Conservation (phyloP, 2,329 filamentous ascomycete species). For the Rachicladosporium sp. region DNA sequence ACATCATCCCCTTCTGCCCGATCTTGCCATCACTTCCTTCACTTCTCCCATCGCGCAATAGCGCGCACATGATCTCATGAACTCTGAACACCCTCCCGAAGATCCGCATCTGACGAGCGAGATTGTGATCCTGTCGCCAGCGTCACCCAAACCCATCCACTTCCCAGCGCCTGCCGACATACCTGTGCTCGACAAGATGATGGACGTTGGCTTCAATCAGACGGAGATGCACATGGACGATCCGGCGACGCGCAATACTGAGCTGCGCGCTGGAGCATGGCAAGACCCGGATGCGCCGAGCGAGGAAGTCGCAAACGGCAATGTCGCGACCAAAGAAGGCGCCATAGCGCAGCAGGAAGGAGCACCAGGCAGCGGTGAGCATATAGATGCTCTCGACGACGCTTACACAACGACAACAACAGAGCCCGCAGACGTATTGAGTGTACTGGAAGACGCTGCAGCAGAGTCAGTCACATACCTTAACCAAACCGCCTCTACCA, state of each 20-base stretch:
- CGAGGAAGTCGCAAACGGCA: conserved; percentile 2
- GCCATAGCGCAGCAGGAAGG: not conserved
- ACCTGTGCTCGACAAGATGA: conserved; percentile 58
- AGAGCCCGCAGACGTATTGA: too few species aligned
- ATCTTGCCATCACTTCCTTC: too few species aligned
- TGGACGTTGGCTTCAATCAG: conserved; percentile 59
- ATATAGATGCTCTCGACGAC: conserved; percentile 4
- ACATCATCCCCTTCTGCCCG: too few species aligned
- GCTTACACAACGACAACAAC: too few species aligned
- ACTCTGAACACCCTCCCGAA: conserved; percentile 38
- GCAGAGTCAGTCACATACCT: not conserved
- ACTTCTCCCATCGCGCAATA: too few species aligned
- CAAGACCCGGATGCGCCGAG: conserved; percentile 15
- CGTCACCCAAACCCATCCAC: conserved; percentile 59
- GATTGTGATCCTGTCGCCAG: conserved; percentile 46
- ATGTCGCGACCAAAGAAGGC: conserved; percentile 1
- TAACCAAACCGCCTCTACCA: conserved; percentile 2
- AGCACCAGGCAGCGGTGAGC: not conserved
- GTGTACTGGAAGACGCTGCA: too few species aligned
- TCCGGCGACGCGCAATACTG: conserved; percentile 22
- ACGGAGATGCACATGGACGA: conserved; percentile 44
- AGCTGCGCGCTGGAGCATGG: conserved; percentile 22
- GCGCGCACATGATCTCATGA: conserved; percentile 33
- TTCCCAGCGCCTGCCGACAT: conserved; percentile 56
- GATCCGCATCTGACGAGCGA: conserved; percentile 51